phyloP scores from a whole-genome alignment of 1,284 basidiomycete genomes.

The Ceratobasidium papillatum region DNA sequence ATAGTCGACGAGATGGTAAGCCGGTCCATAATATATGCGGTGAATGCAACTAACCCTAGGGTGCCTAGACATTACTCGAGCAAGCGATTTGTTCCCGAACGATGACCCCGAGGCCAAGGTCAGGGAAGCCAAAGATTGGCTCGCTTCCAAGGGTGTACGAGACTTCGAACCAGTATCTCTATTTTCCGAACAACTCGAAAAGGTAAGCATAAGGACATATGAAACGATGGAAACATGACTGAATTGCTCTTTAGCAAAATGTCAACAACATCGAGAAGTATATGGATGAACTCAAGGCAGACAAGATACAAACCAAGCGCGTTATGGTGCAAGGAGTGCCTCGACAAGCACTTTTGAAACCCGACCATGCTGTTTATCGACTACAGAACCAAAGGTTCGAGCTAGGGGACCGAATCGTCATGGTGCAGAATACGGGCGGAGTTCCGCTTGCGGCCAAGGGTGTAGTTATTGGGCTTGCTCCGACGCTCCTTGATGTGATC shows the following conservation, averaged over 20 bases:
- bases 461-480: slow-evolving; percentile 88
- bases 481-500: slow-evolving; percentile 92
- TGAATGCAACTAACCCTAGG: slow-evolving; percentile 38
- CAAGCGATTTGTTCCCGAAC: slow-evolving; percentile 75
- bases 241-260: slow-evolving; percentile 62
- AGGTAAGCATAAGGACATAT: slow-evolving; percentile 59
- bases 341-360: slow-evolving; percentile 94
- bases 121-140: slow-evolving; percentile 84
- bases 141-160: slow-evolving; percentile 84
- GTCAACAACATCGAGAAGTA: slow-evolving; percentile 81
- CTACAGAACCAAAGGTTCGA: slow-evolving; percentile 90
- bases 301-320: slow-evolving; percentile 77
- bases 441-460: slow-evolving; percentile 93
- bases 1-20: slow-evolving; percentile 73
- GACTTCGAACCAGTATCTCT: slow-evolving; percentile 94
- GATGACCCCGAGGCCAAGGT: slow-evolving; percentile 72
- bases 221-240: background rate
- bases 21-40: background rate
- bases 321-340: slow-evolving; percentile 92
- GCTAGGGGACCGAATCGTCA: slow-evolving; percentile 94
- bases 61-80: slow-evolving; percentile 71
- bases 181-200: slow-evolving; percentile 90
- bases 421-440: slow-evolving; percentile 94
- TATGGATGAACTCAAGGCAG: slow-evolving; percentile 74
- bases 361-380: slow-evolving; percentile 87